Evolutionary conservation across 1,139 yeast genomes (phyloP), one percentile per base, ranked within the genome.

Genomic region (Candida frijolesensis): DNA sequence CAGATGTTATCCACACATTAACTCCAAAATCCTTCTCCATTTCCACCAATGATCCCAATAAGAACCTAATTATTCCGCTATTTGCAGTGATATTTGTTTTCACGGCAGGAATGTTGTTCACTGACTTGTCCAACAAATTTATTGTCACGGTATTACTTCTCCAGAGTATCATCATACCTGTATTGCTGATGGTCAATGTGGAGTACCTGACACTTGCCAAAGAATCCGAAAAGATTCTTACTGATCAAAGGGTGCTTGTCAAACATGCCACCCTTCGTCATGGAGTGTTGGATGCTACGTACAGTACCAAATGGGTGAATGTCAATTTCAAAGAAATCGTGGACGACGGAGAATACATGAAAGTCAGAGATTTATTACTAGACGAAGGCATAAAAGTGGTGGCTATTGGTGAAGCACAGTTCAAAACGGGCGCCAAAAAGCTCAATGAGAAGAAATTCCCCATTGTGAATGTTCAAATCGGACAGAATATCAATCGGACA

Each of bases 351-450:
- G 7, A 19, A 22, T 22, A 38, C 32, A 22, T 38, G 14, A 38
- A 25, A 38, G 4, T n/a, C 2, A 22, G 32, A 22, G 42, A 22
- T 25, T 38, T 38, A 25, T 38, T 38, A n/a, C 16, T 19, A 7
- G 42, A 38, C 10, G 42, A 38, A 38, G 42, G 42, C n/a, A 19
- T 38, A n/a, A n/a, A 19, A 7, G 27, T 38, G 4, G 15, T 25
- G 5, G 42, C 42, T n/a, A 10, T 38, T 38, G 42, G 42, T 25
- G 42, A 38, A n/a, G 22, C 16, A 19, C 42, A 38, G 15, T 38
- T 38, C 11, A 38, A 38, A 25, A 38, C 42, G 1, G 42, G 30
- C 3, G n/a, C 11, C 6, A 22, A 38, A 8, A 38, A 12, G 22
- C n/a, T 38, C 7, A 27, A 38, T 19, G 42, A 38, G 16, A 38